Evolutionary conservation across 177 flowering plant species (phyloP).

Genomic region (Vitis hybrid): DNA sequence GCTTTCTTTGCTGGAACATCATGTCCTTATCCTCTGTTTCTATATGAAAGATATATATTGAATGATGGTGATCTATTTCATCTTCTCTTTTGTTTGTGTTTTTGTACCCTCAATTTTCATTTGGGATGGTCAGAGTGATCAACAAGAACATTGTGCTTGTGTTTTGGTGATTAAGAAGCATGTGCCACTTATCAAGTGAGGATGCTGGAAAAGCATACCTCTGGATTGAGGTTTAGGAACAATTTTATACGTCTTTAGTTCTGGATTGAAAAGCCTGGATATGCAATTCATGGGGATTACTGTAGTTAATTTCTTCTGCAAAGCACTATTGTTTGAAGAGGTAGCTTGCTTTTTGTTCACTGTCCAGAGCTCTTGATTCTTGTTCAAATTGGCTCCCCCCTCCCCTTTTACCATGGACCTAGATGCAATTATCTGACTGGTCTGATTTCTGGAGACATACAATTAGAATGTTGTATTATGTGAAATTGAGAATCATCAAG

Average conservation of each 20-base stretch:
- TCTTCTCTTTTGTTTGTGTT: neutral
- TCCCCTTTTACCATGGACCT: neutral
- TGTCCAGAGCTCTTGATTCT: neutral
- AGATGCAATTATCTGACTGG: neutral
- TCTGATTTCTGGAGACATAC: neutral
- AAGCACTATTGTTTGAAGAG: neutral
- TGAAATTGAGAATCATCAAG: neutral
- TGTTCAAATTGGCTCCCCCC: neutral
- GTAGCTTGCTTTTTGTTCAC: neutral
- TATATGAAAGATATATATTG: neutral
- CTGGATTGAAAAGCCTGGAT: no score
- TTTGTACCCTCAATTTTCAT: neutral
- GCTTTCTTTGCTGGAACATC: constrained; percentile 18
- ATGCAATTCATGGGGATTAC: no score
- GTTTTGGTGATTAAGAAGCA: no score
- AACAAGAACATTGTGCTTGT: no score
- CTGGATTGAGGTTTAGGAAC: no score
- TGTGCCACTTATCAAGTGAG: no score
- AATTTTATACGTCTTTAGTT: no score
- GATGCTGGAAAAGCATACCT: no score
- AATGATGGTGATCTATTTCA: neutral
- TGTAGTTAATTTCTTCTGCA: no score
- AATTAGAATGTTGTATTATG: neutral
- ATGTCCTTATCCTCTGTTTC: constrained; percentile 9
- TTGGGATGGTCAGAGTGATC: no score